phyloP scores from a whole-genome alignment of 192 early-diverging fungal genomes.

The Backusella macrospora region DNA sequence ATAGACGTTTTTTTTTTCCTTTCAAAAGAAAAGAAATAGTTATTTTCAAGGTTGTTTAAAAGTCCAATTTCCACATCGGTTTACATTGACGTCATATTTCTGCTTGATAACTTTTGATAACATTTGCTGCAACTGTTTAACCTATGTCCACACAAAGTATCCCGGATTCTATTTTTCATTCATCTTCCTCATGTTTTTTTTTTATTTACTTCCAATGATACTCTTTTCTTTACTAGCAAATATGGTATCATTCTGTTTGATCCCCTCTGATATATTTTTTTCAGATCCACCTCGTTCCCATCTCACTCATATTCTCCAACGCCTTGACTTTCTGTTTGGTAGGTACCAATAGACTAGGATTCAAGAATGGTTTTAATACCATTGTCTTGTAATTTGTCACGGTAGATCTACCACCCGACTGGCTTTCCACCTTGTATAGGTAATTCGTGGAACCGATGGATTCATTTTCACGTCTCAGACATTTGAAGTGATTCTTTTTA shows the following conservation, averaged over 20 bases:
- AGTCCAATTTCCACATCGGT: conserved; percentile 7
- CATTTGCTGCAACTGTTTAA: conserved; percentile 26
- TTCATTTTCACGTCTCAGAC: conserved; percentile 37
- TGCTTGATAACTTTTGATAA: conserved; percentile 3
- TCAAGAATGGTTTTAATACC: conserved; percentile 55
- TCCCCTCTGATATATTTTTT: conserved; percentile 62
- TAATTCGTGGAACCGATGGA: conserved; percentile 19
- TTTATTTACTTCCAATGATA: conserved; percentile 63
- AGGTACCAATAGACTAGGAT: conserved; percentile 50
- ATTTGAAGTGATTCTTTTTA: conserved; percentile 74
- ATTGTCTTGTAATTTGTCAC: conserved; percentile 54
- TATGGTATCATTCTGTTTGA: conserved; percentile 60
- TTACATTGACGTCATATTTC: conserved; percentile 10
- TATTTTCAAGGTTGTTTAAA: not conserved
- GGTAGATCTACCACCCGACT: conserved; percentile 66
- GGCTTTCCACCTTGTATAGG: conserved; percentile 45
- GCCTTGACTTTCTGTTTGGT: conserved; percentile 56
- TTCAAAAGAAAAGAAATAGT: not conserved
- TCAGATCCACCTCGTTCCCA: conserved; percentile 72
- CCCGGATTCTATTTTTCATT: conserved; percentile 29
- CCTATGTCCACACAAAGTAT: conserved; percentile 29
- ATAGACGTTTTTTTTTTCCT: not conserved
- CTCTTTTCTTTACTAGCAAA: conserved; percentile 65
- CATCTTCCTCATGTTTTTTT: conserved; percentile 60
- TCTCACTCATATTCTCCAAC: conserved; percentile 54